These are phyloP conservation scores for Glycine soja DNA, from an alignment of 306 rosid species.

Conservation along the genomic window DNA sequence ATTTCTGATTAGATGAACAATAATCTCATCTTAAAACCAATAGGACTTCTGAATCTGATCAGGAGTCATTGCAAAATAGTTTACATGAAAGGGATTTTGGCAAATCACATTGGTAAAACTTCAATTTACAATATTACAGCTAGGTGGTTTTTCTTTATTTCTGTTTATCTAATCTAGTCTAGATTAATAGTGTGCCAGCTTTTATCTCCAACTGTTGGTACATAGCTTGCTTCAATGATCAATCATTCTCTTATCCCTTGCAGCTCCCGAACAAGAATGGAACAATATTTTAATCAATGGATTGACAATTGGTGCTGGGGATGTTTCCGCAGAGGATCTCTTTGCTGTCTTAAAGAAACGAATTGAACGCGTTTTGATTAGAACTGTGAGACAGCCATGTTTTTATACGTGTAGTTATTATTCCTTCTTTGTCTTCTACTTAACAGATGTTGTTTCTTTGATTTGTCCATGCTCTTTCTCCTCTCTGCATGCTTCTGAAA, in stretches of 20 bases:
- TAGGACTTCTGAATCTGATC: neutral
- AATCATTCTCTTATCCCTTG: constrained; percentile 38
- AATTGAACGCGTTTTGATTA: constrained; percentile 81
- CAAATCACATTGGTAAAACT: constrained; percentile 17
- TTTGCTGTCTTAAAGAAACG: constrained; percentile 78
- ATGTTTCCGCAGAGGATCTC: constrained; percentile 72
- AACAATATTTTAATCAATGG: constrained; percentile 78
- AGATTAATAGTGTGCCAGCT: constrained; percentile 15
- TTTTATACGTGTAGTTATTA: neutral
- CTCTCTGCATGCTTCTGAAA: neutral
- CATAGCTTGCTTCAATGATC: constrained; percentile 16
- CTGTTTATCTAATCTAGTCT: constrained; percentile 11
- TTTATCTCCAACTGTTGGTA: constrained; percentile 17
- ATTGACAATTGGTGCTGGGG: constrained; percentile 76
- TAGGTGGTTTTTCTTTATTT: constrained; percentile 5
- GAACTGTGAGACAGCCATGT: constrained; percentile 72
- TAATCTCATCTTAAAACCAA: constrained; percentile 14
- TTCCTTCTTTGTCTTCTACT: constrained; percentile 24
- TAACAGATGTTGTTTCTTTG: constrained; percentile 21
- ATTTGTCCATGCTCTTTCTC: constrained; percentile 39
- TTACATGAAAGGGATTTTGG: constrained; percentile 27
- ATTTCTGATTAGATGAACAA: constrained; percentile 31
- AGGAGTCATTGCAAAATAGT: neutral
- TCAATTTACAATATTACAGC: neutral
- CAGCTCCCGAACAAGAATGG: constrained; percentile 95